Conservation (phyloP, 2,329 filamentous ascomycete species). For the Parafenestella ontariensis region DNA sequence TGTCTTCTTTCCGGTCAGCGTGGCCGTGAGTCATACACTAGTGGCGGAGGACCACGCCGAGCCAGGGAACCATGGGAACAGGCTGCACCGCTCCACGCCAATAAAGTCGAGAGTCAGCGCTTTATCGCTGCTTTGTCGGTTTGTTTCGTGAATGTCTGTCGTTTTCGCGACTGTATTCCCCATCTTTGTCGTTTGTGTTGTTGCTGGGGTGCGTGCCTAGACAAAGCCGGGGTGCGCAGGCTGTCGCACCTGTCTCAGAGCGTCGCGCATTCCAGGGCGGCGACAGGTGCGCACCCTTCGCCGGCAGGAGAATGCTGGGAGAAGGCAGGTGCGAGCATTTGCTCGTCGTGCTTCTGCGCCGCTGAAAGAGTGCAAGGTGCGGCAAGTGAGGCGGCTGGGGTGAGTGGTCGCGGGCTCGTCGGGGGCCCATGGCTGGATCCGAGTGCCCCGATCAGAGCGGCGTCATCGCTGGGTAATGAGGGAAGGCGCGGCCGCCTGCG, state of each 20-base stretch:
- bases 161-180: not conserved
- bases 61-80: constrained; percentile 16
- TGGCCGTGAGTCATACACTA: constrained; percentile 28
- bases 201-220: constrained; percentile 13
- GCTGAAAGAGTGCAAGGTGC: constrained; percentile 11
- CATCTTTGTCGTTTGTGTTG: constrained; percentile 17
- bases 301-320: not conserved
- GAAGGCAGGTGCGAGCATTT: constrained; percentile 5
- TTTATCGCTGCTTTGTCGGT: constrained; percentile 12
- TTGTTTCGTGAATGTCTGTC: constrained; percentile 10
- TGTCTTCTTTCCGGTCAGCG: constrained; percentile 24
- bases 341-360: constrained; percentile 13
- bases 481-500: constrained; percentile 10
- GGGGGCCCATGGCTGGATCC: constrained; percentile 22
- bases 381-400: constrained; percentile 32
- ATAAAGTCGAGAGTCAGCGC: not conserved
- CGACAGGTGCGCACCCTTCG: constrained; percentile 9
- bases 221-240: constrained; percentile 21
- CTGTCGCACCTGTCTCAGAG: constrained; percentile 29
- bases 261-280: constrained; percentile 26
- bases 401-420: constrained; percentile 26
- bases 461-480: constrained; percentile 30
- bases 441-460: constrained; percentile 23
- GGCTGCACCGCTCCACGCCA: constrained; percentile 7
- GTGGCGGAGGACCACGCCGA: constrained; percentile 16